Conservation (phyloP, 345 rosid genomes). For the Orychophragmus violaceus region DNA sequence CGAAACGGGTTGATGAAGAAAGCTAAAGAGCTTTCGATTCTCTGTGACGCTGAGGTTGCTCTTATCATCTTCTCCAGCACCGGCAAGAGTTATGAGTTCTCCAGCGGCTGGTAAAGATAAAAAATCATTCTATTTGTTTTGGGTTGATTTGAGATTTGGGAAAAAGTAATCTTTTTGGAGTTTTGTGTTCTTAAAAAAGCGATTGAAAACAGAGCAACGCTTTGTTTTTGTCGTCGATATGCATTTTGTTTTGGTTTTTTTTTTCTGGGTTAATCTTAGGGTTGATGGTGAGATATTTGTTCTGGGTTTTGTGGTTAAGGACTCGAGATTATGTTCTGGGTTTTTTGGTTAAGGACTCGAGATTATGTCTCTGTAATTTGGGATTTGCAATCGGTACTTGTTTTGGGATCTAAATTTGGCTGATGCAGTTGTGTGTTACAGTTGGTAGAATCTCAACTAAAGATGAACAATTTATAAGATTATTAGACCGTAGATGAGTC, state of each 20-base stretch:
- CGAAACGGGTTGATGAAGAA: slow-evolving; percentile 81
- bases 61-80: slow-evolving; percentile 83
- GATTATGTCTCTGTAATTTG: background rate
- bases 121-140: background rate
- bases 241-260: no score
- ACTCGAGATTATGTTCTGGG: background rate
- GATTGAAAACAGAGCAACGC: slow-evolving; percentile 18
- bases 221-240: background rate
- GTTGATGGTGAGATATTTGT: background rate
- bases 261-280: background rate
- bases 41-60: slow-evolving; percentile 91
- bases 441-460: background rate
- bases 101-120: slow-evolving; percentile 51
- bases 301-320: background rate
- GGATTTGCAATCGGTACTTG: background rate
- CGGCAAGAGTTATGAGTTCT: slow-evolving; percentile 76
- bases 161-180: background rate
- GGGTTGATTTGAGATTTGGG: background rate
- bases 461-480: no score
- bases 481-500: background rate
- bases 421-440: background rate
- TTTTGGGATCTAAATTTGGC: background rate
- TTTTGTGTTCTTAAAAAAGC: background rate
- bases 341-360: background rate
- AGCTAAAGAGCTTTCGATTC: slow-evolving; percentile 76